Percentiles rank a stretch among this genome's conserved stretches.
These are phyloP conservation scores for Candida odintsovae DNA, from an alignment of 805 yeast species.

Conservation along the genomic window DNA sequence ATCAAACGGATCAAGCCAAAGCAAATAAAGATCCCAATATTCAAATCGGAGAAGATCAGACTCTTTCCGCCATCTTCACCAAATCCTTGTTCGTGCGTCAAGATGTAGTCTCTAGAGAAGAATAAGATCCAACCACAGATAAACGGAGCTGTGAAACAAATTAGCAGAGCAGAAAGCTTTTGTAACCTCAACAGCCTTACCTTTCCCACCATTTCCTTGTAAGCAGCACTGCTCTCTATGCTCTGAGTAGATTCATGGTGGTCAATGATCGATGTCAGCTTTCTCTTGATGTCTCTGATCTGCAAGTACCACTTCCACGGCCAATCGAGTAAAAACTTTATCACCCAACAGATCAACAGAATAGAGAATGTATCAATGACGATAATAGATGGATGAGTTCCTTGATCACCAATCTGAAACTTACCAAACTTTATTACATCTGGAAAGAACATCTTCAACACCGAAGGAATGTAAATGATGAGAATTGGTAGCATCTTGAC, in stretches of 20 bases:
- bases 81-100: constrained; percentile 1
- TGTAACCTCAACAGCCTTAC: constrained; percentile 9
- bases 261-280: constrained; percentile 6
- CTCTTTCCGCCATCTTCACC: constrained; percentile 15
- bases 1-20: constrained; percentile 28
- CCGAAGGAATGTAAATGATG: constrained; percentile 16
- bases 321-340: constrained; percentile 33
- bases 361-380: constrained; percentile 30
- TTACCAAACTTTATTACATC: constrained; percentile 7
- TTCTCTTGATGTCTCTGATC: constrained; percentile 16
- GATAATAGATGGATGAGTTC: constrained; percentile 15
- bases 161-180: constrained; percentile 19
- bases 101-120: constrained; percentile 25
- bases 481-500: constrained; percentile 15
- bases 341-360: constrained; percentile 28
- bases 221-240: background rate
- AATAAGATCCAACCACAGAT: constrained; percentile 25
- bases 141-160: constrained; percentile 26
- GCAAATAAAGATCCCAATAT: constrained; percentile 30
- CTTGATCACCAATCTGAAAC: constrained; percentile 9
- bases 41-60: constrained; percentile 31
- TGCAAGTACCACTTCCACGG: constrained; percentile 36
- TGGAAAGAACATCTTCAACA: constrained; percentile 14
- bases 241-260: background rate
- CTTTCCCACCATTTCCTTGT: background rate